These are phyloP conservation scores for Wickerhamomyces rabaulensis DNA, from an alignment of 805 yeast genomes.

Conservation along the genomic window DNA sequence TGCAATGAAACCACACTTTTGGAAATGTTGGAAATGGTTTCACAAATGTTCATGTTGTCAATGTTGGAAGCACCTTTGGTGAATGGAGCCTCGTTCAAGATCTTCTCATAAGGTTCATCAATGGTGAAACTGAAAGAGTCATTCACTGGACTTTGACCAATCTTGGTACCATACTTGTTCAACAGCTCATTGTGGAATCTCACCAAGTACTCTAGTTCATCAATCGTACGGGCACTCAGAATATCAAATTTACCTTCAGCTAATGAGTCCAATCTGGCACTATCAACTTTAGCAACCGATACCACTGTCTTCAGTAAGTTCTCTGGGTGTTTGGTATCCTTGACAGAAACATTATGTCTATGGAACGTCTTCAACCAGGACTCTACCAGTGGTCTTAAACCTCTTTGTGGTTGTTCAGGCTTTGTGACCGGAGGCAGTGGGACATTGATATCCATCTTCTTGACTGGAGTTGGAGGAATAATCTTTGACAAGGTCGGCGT, in stretches of 20 bases:
- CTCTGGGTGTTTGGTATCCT: slow-evolving; percentile 14
- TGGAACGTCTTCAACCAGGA: slow-evolving; percentile 19
- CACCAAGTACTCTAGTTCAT: slow-evolving; percentile 56
- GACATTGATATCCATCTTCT: slow-evolving; percentile 45
- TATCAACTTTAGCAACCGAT: slow-evolving; percentile 19
- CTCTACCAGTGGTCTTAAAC: slow-evolving; percentile 18
- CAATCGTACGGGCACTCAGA: slow-evolving; percentile 64
- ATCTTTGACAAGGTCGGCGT: slow-evolving; percentile 38
- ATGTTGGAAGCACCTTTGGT: slow-evolving; percentile 15
- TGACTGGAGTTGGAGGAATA: slow-evolving; percentile 65
- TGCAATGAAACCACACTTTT: slow-evolving; percentile 19
- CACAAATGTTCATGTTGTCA: slow-evolving; percentile 25
- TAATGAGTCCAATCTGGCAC: slow-evolving; percentile 31
- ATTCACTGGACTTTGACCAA: slow-evolving; percentile 3
- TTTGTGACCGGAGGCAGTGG: slow-evolving; percentile 25
- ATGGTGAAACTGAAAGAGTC: slow-evolving; percentile 19
- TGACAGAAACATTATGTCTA: slow-evolving; percentile 7
- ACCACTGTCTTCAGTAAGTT: slow-evolving; percentile 23
- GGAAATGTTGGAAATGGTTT: slow-evolving; percentile 22
- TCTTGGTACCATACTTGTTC: slow-evolving; percentile 17
- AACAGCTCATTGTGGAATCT: slow-evolving; percentile 39
- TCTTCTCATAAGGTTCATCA: slow-evolving; percentile 6
- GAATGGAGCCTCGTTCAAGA: not conserved
- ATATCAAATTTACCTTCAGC: slow-evolving; percentile 47
- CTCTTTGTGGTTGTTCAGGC: slow-evolving; percentile 14